Evolutionary conservation across 805 yeast species (phyloP).

Genomic region (Cephaloascus fragrans): DNA sequence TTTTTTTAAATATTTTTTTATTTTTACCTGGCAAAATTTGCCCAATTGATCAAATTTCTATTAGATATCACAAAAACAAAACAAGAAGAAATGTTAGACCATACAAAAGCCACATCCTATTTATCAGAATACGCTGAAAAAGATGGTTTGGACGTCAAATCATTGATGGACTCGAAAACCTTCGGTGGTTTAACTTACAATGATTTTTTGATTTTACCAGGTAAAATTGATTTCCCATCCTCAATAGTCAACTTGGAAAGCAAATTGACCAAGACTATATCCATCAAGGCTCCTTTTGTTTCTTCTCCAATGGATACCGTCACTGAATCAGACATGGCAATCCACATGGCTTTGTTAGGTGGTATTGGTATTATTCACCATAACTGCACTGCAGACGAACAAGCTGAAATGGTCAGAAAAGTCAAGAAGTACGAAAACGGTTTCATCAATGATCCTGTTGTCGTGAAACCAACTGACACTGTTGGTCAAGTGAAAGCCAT

Average conservation of each 20-base stretch:
- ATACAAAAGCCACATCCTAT: conserved; percentile 55
- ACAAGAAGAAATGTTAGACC: conserved; percentile 15
- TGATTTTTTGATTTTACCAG: conserved; percentile 92
- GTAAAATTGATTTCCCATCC: conserved; percentile 85
- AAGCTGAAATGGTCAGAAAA: conserved; percentile 95
- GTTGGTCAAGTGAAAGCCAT: conserved; percentile 73
- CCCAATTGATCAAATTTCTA: conserved; percentile 12
- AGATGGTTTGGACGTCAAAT: conserved; percentile 80
- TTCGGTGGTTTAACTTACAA: conserved; percentile 98
- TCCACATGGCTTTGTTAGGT: conserved; percentile 95
- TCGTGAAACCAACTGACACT: conserved; percentile 63
- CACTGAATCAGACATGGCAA: conserved; percentile 96
- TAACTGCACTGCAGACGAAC: conserved; percentile 94
- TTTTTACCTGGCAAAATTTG: conserved; percentile 33
- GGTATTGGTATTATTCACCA: conserved; percentile 99
- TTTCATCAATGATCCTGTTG: conserved; percentile 90
- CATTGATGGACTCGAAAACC: conserved; percentile 79
- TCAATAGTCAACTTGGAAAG: conserved; percentile 70
- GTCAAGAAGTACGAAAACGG: conserved; percentile 98
- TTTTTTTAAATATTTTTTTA: neutral
- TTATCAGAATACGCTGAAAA: conserved; percentile 55
- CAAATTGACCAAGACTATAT: conserved; percentile 82
- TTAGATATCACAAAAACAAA: conserved; percentile 1
- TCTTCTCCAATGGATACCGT: conserved; percentile 99
- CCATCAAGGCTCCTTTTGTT: conserved; percentile 88